Evolutionary conservation across 2,329 filamentous ascomycete species (phyloP), one percentile per base, ranked within the genome.

Genomic region (Colletotrichum sojae): DNA sequence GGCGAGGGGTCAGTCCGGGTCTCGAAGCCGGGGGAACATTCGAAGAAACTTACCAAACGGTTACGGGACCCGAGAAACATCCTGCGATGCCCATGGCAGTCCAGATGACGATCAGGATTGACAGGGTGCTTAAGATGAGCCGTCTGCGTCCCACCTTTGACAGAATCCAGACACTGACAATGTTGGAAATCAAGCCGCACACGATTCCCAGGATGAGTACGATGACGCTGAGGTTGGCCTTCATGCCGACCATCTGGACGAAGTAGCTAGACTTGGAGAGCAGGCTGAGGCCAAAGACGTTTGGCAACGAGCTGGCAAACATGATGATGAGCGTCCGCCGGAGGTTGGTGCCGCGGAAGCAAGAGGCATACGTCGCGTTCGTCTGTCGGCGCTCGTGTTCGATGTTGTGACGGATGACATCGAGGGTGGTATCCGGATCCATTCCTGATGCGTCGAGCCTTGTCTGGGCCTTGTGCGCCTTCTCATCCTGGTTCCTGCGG

Each of bases 331-430:
- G 71, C 0, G 83, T 83, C 20, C 84, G 74, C 5, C 83, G 77
- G 1, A 82, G 75, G 58, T 88, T 82, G 3, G 76, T 73, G 3
- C 79, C 79, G 9, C 76, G 79, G 75, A 87, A 86, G 71, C 81
- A 84, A 71, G 84, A 82, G 6, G 72, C 31, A 52, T 84, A 86
- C 0, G 80, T 81, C 3, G 72, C 75, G 1, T 76, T 71, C 5
- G 75, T 75, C 10, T 75, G 67, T 4, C 74, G 74, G 3, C 73
- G 73, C 6, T 81, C 78, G 61, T 83, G 79, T 70, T 85, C 82
- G 25, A 84, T 80, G 63, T 87, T 85, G n/a, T 81, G 77, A 71
- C 83, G 80, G 64, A 89, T 83, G 20, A 82, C 79, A 10, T 78
- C 73, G 6, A 85, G 76, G 0, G 82, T 80, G 72, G 78, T 77